phyloP scores from a whole-genome alignment of 352 stramenopile species.

The Globisporangium spinosum region DNA sequence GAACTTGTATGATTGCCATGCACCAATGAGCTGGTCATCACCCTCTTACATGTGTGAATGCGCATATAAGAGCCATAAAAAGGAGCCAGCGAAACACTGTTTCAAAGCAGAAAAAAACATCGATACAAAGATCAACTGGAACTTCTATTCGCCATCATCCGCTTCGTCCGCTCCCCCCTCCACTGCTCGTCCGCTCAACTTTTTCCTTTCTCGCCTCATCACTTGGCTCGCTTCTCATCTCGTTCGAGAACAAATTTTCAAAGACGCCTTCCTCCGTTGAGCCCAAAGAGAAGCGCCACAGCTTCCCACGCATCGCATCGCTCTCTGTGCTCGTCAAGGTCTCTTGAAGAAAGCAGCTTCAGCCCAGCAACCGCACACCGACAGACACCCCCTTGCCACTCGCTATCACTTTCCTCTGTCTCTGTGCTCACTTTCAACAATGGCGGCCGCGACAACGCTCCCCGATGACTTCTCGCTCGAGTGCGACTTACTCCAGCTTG shows the following conservation, averaged over 20 bases:
- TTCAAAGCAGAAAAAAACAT: too few species aligned
- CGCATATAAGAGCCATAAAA: too few species aligned
- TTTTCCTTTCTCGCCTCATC: not conserved
- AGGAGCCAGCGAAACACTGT: too few species aligned
- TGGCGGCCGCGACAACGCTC: slow-evolving; percentile 22
- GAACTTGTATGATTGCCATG: too few species aligned
- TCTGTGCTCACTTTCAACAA: not conserved
- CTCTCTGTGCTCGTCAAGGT: not conserved
- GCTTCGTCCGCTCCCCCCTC: not conserved
- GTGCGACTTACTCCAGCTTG: slow-evolving; percentile 36
- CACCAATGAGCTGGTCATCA: too few species aligned
- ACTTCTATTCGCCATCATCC: not conserved
- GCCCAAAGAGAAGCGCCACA: too few species aligned
- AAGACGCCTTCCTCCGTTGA: too few species aligned
- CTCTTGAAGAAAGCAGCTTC: not conserved
- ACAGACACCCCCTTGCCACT: not conserved
- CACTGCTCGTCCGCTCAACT: not conserved
- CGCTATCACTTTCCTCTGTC: not conserved
- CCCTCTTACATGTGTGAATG: too few species aligned
- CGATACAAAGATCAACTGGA: too few species aligned
- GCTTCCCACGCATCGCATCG: not conserved
- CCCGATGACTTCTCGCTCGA: slow-evolving; percentile 31
- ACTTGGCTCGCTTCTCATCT: slow-evolving; percentile 6
- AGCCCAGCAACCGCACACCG: not conserved
- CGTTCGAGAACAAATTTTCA: slow-evolving; percentile 13